Evolutionary conservation across 1,139 yeast species (phyloP).

Genomic region (Lodderomyces parapsilosis): DNA sequence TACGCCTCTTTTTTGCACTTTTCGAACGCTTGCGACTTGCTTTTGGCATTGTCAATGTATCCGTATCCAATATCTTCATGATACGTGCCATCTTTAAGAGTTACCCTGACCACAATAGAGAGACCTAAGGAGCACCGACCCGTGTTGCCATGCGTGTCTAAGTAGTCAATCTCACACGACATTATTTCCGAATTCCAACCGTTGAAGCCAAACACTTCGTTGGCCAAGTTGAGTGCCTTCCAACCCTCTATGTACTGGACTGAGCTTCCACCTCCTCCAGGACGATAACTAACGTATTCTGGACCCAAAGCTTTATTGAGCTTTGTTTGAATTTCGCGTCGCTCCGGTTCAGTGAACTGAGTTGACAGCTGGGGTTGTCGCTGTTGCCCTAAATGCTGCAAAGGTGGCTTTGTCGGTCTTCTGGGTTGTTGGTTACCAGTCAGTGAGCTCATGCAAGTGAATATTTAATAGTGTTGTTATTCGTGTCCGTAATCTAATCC

Average conservation of each 20-base stretch:
- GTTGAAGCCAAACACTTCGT: constrained; percentile 76
- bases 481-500: background rate
- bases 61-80: constrained; percentile 87
- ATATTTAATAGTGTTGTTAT: background rate
- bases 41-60: constrained; percentile 67
- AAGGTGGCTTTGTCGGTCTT: constrained; percentile 5
- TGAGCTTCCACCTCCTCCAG: constrained; percentile 70
- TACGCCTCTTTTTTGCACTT: constrained; percentile 80
- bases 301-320: constrained; percentile 79
- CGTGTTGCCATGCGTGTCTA: constrained; percentile 58
- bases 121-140: constrained; percentile 62
- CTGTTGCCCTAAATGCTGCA: constrained; percentile 4
- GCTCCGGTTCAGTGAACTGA: constrained; percentile 35
- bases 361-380: constrained; percentile 12
- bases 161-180: constrained; percentile 64
- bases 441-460: background rate
- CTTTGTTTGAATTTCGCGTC: constrained; percentile 35
- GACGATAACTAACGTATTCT: constrained; percentile 79
- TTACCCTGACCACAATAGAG: constrained; percentile 69
- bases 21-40: constrained; percentile 74
- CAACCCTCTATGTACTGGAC: constrained; percentile 80
- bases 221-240: constrained; percentile 76
- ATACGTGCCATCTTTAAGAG: constrained; percentile 70
- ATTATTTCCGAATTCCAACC: constrained; percentile 79
- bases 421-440: constrained; percentile 6